Base-by-base conservation (phyloP, 2,329 filamentous ascomycete species). In the Metarhizium humberi region DNA sequence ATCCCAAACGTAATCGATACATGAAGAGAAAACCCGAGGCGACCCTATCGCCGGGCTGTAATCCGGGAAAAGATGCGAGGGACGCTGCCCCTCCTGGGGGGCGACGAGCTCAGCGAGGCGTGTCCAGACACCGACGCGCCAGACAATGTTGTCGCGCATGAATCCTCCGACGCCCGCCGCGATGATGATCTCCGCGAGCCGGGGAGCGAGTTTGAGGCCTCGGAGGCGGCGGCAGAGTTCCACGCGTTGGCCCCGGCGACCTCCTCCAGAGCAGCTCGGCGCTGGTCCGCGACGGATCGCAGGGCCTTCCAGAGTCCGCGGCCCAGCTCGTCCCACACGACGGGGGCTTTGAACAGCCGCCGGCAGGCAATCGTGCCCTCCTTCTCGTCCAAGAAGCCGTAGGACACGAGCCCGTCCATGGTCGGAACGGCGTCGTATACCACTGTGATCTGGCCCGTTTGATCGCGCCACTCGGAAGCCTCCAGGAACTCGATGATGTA, bases 311-410 rank as follows among this genome's bases (percentile, higher is more conserved):
- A 72, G 40, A 72, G 63, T 38, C 65, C 63, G 52, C 64, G 67
- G 40, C 69, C 69, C 34, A 72, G 62, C 43, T 71, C 66, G 54
- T 72, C 69, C 69, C 69, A 72, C 40, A 72, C 66, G 43, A 72
- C 69, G 11, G 67, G 66, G 30, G 69, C 69, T 58, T 69, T 71
- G 66, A 72, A 72, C 4, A 71, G 61, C 14, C 66, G 64, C 38
- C 69, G 64, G 57, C 69, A 71, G 43, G 67, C 67, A 42, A 64
- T 64, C 3, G 69, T 72, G 55, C 69, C 69, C 45, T 70, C 65
- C 43, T 63, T 64, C 55, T 70, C 66, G 54, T 66, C 61, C 46
- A 72, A 62, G 25, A 57, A 53, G 34, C 68, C 69, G 47, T 65
- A 71, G 7, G 64, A 59, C 50, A 66, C 63, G 34, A 72, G 66